Evolutionary conservation across 2,329 filamentous ascomycete genomes (phyloP).

Genomic region (Cytospora schulzeri): DNA sequence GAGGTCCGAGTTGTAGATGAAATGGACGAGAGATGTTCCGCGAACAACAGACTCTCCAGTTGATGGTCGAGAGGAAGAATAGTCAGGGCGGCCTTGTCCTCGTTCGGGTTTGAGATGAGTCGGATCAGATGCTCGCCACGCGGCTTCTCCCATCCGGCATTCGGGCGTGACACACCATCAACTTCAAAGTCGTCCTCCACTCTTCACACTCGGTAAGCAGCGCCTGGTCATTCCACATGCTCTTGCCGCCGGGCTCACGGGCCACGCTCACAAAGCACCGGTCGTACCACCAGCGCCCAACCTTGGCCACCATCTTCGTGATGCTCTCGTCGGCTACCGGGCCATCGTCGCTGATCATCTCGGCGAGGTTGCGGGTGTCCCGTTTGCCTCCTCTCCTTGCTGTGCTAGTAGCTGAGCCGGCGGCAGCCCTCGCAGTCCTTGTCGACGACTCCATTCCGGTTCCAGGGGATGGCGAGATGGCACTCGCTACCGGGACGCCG

Average conservation of each 20-base stretch:
- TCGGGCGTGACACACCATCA: slow-evolving; percentile 89
- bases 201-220: slow-evolving; percentile 84
- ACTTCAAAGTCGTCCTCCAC: slow-evolving; percentile 82
- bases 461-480: slow-evolving; percentile 40
- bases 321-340: slow-evolving; percentile 79
- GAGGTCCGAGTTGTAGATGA: not conserved
- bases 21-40: no score
- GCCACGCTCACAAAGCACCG: slow-evolving; percentile 82
- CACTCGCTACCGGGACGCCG: slow-evolving; percentile 70
- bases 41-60: no score
- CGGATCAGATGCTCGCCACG: slow-evolving; percentile 49
- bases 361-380: slow-evolving; percentile 62
- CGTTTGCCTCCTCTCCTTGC: slow-evolving; percentile 37
- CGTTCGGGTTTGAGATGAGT: not conserved
- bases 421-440: slow-evolving; percentile 35
- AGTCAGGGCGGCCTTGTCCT: no score
- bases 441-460: slow-evolving; percentile 29
- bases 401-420: not conserved
- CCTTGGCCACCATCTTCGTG: slow-evolving; percentile 86
- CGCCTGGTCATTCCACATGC: slow-evolving; percentile 78
- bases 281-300: slow-evolving; percentile 96
- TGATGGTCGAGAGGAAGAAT: not conserved
- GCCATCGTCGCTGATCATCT: slow-evolving; percentile 73
- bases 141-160: slow-evolving; percentile 63
- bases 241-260: slow-evolving; percentile 49